Percentiles rank a stretch among this genome's conserved stretches.
These are phyloP conservation scores for Podaxis carcinomalis DNA, from an alignment of 768 basidiomycete species.

Conservation along the genomic window DNA sequence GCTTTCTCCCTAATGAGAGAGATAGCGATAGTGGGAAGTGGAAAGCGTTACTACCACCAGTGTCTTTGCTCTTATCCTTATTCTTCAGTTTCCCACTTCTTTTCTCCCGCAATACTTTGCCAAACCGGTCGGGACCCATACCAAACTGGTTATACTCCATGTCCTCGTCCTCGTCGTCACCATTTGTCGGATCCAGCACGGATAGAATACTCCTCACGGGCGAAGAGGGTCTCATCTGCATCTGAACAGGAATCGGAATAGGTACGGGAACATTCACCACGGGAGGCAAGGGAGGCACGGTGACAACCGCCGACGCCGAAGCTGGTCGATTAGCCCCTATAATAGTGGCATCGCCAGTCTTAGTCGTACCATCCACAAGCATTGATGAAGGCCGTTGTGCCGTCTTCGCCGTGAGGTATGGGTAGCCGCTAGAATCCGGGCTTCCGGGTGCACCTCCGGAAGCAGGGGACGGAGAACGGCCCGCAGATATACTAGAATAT, in stretches of 20 bases:
- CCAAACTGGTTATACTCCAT: constrained; percentile 4
- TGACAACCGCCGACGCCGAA: neutral
- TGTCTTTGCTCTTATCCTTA: neutral
- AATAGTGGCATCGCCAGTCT: neutral
- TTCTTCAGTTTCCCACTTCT: constrained; percentile 4
- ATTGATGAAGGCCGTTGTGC: neutral
- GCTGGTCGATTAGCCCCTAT: neutral
- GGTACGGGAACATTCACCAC: neutral
- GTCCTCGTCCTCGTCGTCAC: neutral
- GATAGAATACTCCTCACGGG: constrained; percentile 1
- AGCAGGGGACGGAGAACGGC: constrained; percentile 1
- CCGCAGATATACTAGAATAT: neutral
- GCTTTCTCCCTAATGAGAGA: constrained; percentile 1
- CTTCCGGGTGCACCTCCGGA: neutral
- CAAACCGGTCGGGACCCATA: neutral
- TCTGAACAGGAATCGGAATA: constrained; percentile 1
- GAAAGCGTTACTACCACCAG: constrained; percentile 6
- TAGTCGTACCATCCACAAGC: neutral
- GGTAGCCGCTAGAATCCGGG: neutral
- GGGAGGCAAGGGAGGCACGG: constrained; percentile 4
- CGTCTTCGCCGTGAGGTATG: neutral
- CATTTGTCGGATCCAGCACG: neutral
- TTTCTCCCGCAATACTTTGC: neutral
- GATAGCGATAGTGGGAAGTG: neutral
- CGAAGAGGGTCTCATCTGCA: neutral